These are phyloP conservation scores for Daldinia loculata DNA, from an alignment of 495 filamentous ascomycete genomes.

Conservation along the genomic window DNA sequence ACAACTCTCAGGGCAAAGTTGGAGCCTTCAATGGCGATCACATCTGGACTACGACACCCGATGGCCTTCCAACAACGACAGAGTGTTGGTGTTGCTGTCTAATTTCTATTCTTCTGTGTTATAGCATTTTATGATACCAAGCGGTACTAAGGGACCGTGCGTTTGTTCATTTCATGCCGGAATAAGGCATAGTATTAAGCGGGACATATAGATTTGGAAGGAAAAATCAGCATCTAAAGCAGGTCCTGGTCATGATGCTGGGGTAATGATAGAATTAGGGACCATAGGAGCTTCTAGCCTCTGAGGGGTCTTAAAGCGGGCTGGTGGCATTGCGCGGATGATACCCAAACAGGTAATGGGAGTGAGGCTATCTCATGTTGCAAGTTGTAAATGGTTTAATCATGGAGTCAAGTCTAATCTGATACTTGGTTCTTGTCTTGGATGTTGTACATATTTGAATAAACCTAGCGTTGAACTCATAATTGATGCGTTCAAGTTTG, in stretches of 20 bases:
- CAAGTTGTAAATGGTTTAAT: constrained; percentile 12
- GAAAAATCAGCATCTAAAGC: constrained; percentile 39
- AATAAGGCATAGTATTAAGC: constrained; percentile 23
- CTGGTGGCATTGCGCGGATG: constrained; percentile 32
- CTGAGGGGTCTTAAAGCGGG: constrained; percentile 16
- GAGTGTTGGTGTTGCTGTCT: constrained; percentile 59
- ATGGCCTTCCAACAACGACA: constrained; percentile 46
- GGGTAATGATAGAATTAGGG: constrained; percentile 33
- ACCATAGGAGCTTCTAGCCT: constrained; percentile 21
- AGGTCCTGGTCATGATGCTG: constrained; percentile 37
- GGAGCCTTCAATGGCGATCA: constrained; percentile 36
- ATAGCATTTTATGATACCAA: constrained; percentile 42
- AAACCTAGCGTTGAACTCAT: neutral
- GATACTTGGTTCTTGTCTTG: neutral
- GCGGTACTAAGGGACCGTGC: constrained; percentile 37
- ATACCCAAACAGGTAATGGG: constrained; percentile 34
- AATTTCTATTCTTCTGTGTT: constrained; percentile 39
- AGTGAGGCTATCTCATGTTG: constrained; percentile 26
- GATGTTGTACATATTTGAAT: constrained; percentile 8
- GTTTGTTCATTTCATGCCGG: constrained; percentile 25
- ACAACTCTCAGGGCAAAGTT: constrained; percentile 47
- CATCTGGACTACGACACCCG: constrained; percentile 40
- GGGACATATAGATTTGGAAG: constrained; percentile 34
- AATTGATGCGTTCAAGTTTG: neutral
- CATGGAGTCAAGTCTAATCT: constrained; percentile 11